Evolutionary conservation across 345 rosid species (phyloP).

Genomic region (Brassica incana): DNA sequence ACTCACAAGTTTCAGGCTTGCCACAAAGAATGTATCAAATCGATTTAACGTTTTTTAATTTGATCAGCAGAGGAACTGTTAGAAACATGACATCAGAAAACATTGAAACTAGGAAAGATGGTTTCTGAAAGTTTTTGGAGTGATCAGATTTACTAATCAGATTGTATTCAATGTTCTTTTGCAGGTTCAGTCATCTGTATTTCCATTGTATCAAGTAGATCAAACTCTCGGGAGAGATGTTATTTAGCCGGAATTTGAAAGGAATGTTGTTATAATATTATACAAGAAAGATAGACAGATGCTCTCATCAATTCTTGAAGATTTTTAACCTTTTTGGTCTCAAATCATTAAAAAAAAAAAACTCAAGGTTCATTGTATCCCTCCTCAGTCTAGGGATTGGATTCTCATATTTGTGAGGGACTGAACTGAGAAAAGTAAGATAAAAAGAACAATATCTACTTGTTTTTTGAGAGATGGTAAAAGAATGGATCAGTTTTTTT

Average conservation of each 20-base stretch:
- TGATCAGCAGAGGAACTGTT: not conserved
- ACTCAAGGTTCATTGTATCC: too few relatives aligned
- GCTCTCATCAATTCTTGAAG: constrained; percentile 29
- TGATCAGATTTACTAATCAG: not conserved
- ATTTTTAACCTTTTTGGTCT: not conserved
- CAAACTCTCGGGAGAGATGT: constrained; percentile 27
- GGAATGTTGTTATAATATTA: constrained; percentile 24
- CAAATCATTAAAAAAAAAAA: not conserved
- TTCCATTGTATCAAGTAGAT: constrained; percentile 33
- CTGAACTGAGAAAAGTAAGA: not conserved
- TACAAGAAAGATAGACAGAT: constrained; percentile 16
- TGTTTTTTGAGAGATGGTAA: too few relatives aligned
- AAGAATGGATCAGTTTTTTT: too few relatives aligned
- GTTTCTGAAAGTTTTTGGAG: not conserved
- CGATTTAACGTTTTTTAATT: not conserved
- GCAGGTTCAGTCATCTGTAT: constrained; percentile 18
- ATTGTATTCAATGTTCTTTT: not conserved
- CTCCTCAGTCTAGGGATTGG: too few relatives aligned
- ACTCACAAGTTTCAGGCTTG: not conserved
- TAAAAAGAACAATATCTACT: not conserved
- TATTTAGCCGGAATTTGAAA: constrained; percentile 18
- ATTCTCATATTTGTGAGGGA: not conserved
- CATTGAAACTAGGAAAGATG: constrained; percentile 6
- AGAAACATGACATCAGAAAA: not conserved
- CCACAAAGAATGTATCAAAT: not conserved